Conservation (phyloP, 257 asterid species). For the Fraxinus anomala region DNA sequence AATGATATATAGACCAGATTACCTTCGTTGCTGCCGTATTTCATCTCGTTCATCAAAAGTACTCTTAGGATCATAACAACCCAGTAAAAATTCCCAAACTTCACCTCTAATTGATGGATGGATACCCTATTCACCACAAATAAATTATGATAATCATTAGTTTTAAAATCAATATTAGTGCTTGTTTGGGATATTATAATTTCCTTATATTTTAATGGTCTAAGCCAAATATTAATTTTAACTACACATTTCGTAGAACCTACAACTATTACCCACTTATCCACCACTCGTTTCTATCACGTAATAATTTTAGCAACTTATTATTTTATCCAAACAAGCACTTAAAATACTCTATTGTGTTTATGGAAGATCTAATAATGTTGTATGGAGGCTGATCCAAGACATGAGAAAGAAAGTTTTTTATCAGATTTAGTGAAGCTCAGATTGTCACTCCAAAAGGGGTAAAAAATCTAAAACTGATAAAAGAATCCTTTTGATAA, state of each 20-base stretch:
- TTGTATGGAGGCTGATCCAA: constrained; percentile 7
- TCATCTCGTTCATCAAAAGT: constrained; percentile 83
- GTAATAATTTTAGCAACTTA: no score
- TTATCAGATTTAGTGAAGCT: constrained; percentile 9
- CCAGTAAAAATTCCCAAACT: constrained; percentile 97
- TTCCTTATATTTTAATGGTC: no score
- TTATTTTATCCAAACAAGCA: no score
- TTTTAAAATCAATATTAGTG: constrained; percentile 24
- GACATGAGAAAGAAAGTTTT: not conserved
- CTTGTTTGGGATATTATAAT: no score
- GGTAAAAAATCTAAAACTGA: not conserved
- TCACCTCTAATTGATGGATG: constrained; percentile 98
- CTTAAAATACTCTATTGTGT: not conserved
- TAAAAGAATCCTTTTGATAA: constrained; percentile 9
- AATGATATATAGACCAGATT: constrained; percentile 23
- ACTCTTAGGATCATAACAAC: constrained; percentile 88
- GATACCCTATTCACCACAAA: constrained; percentile 63
- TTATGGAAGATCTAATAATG: constrained; percentile 11
- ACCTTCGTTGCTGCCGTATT: constrained; percentile 72
- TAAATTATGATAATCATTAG: constrained; percentile 23
- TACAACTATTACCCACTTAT: no score
- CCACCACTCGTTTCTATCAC: no score
- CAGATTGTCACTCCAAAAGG: constrained; percentile 4
- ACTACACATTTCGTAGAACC: no score
- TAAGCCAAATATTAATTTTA: no score